Percentiles rank a stretch among this genome's conserved stretches.
Evolutionary conservation across 495 filamentous ascomycete species (phyloP).

Genomic region (Penicillium cataractarum): DNA sequence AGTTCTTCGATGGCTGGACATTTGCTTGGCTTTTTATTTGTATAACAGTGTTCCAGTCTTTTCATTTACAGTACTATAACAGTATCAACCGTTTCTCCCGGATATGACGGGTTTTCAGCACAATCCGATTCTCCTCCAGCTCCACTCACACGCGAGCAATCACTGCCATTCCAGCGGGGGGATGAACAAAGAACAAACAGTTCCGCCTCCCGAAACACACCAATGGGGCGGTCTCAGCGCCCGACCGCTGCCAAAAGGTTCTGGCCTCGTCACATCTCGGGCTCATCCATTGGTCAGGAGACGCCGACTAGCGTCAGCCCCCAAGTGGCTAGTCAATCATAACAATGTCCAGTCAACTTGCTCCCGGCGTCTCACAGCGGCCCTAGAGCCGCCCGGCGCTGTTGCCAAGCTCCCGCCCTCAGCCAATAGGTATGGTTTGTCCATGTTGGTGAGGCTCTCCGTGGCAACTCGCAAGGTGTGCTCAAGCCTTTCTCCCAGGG

Average conservation of each 20-base stretch:
- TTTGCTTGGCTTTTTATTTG: not conserved
- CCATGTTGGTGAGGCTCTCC: conserved; percentile 2
- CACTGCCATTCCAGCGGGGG: not conserved
- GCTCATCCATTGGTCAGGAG: conserved; percentile 25
- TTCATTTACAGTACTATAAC: not conserved
- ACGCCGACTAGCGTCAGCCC: conserved; percentile 18
- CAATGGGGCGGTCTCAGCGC: conserved; percentile 2
- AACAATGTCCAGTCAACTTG: not conserved
- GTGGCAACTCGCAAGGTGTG: not conserved
- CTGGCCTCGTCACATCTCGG: conserved; percentile 28
- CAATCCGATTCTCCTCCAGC: conserved; percentile 3
- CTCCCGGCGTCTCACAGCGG: conserved; percentile 25
- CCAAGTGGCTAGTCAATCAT: conserved; percentile 1
- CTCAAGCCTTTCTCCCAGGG: conserved; percentile 1
- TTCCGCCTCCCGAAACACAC: not conserved
- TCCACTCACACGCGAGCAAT: conserved; percentile 1
- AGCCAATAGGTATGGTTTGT: conserved; percentile 15
- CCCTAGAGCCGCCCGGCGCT: conserved; percentile 30
- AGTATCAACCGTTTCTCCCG: not conserved
- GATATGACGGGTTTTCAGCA: not conserved
- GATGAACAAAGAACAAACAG: not conserved
- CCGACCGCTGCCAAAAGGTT: conserved; percentile 7
- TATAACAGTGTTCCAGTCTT: not conserved
- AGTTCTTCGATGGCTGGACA: conserved; percentile 9
- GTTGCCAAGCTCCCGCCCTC: conserved; percentile 21